Conservation (phyloP, 2,329 filamentous ascomycete species). For the Fusarium sp. region DNA sequence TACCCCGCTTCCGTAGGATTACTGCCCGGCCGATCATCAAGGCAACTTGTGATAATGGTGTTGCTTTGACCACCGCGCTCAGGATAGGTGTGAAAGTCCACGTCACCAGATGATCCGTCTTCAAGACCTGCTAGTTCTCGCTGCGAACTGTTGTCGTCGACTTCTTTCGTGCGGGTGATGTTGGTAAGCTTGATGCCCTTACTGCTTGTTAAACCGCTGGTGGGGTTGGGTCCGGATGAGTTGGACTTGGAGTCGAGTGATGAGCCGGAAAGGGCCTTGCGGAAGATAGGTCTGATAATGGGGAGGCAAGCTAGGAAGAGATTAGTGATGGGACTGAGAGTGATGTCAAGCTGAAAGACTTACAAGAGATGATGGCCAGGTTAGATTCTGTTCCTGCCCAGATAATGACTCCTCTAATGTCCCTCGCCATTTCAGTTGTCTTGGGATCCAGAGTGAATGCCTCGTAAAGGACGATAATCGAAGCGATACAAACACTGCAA, state of each 20-base stretch:
- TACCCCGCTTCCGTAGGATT: constrained; percentile 2
- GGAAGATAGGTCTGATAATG: constrained; percentile 29
- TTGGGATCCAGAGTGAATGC: constrained; percentile 26
- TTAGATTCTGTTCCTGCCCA: constrained; percentile 32
- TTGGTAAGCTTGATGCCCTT: constrained; percentile 32
- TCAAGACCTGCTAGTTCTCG: constrained; percentile 29
- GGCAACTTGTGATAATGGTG: constrained; percentile 15
- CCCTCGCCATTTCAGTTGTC: constrained; percentile 30
- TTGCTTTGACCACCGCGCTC: constrained; percentile 22
- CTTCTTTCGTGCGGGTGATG: constrained; percentile 24
- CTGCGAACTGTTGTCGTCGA: constrained; percentile 35
- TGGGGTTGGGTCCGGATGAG: constrained; percentile 23
- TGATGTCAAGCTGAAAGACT: neutral
- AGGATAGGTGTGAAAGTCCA: constrained; percentile 20
- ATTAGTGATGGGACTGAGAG: neutral
- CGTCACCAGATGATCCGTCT: constrained; percentile 31
- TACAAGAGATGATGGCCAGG: constrained; percentile 35
- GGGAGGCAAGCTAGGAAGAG: constrained; percentile 24
- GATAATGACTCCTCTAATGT: constrained; percentile 33
- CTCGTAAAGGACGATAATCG: constrained; percentile 29
- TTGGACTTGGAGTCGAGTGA: constrained; percentile 29
- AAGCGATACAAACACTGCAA: constrained; percentile 23
- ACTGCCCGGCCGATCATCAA: constrained; percentile 2
- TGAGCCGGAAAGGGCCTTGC: constrained; percentile 18
- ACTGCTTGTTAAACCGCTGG: constrained; percentile 33